phyloP scores from a whole-genome alignment of 192 early-diverging fungal genomes.

The Geosiphon pyriformis region DNA sequence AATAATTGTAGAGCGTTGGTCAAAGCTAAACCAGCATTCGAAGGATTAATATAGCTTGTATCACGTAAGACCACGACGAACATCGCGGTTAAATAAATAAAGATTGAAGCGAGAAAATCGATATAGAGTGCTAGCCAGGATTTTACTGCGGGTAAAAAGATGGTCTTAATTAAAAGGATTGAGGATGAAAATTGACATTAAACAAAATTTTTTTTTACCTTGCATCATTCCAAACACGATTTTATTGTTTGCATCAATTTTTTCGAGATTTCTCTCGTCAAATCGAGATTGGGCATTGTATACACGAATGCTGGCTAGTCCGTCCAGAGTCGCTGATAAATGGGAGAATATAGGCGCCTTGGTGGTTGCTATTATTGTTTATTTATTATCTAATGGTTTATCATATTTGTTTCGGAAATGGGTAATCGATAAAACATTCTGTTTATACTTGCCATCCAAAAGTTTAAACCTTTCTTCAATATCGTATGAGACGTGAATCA shows the following conservation, averaged over 20 bases:
- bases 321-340: conserved; percentile 65
- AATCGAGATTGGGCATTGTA: conserved; percentile 57
- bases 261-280: conserved; percentile 46
- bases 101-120: conserved; percentile 56
- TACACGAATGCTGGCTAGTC: conserved; percentile 61
- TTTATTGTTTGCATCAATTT: conserved; percentile 68
- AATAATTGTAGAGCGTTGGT: conserved; percentile 62
- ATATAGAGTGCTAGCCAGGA: conserved; percentile 57
- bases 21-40: conserved; percentile 55
- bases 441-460: conserved; percentile 40
- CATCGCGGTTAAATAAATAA: conserved; percentile 59
- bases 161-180: too few species aligned
- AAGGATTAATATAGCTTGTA: conserved; percentile 27
- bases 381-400: background rate
- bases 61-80: conserved; percentile 43
- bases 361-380: conserved; percentile 41
- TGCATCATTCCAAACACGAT: conserved; percentile 63
- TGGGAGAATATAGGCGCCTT: conserved; percentile 70
- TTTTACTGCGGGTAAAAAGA: conserved; percentile 29
- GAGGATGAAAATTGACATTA: too few species aligned
- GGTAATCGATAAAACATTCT: background rate
- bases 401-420: background rate
- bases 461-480: conserved; percentile 51
- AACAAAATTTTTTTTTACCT: conserved; percentile 34
- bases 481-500: conserved; percentile 36